Base-by-base conservation (phyloP, 306 rosid genomes). In the Crataegus laevigata region DNA sequence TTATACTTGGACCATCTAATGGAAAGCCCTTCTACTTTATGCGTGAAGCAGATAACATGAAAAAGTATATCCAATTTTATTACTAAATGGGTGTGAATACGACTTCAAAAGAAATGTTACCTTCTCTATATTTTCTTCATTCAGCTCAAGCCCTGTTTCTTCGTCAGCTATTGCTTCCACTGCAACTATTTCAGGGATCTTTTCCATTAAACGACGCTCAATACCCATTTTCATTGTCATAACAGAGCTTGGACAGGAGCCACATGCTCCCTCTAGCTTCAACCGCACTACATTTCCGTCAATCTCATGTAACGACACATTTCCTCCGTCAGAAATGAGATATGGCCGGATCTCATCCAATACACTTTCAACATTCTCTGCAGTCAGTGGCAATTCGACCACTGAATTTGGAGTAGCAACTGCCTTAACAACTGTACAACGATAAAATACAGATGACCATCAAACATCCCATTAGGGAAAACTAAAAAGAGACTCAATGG, bases 261-360 rank as follows among this genome's bases (percentile, higher is more conserved):
- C 99, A 69, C 97, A 94, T 18, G 99, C 99, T 77, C 99, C 99
- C 81, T 94, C 96, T 47, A 94, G 93, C 87, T 92, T 94, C 88
- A 94, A 88, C n/a, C 89, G 75, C 8, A 94, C 99, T 62, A 94
- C 80, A 78, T 94, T 90, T 34, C 97, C 99, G 66, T 94, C 96
- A 32, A 94, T 94, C 72, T 94, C 96, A 84, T 73, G 92, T 74
- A 94, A 88, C 42, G 92, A 97, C 25, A 94, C 99, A 75, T 93
- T 73, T 22, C 77, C 77, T 42, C 77, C 77, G n/a, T 73, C 77
- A 1, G 77, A 73, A 73, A 73, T 73, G 22, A 73, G 77, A 43
- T 73, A 73, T 6, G 77, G 77, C 5, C 77, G 77, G 59, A 73
- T 28, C 28, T 73, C 77, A 43, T 73, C 77, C 29, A 73, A 73